Base-by-base conservation (phyloP, 108 stramenopile genomes). In the Conticribra weissflogii region DNA sequence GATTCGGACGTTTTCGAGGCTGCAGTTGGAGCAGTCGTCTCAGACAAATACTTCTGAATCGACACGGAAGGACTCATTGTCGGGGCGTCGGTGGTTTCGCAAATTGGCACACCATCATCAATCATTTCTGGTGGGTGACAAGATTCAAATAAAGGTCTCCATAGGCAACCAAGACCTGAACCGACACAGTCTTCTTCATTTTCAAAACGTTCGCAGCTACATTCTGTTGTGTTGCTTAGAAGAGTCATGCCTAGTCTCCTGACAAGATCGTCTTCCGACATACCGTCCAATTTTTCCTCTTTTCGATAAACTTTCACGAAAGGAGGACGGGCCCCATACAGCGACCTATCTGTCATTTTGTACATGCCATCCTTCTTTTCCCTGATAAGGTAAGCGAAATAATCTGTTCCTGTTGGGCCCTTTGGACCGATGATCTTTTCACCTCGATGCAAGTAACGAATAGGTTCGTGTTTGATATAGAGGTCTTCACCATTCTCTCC, bases 281-380 rank as follows among this genome's bases (percentile, higher is more conserved):
- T 71, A 18, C 81, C 81, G 66, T 85, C 84, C 4, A 82, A 53
- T 29, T 79, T 78, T 50, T 85, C 84, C 62, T 85, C 84, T 36
- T 74, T 82, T 1, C 69, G 64, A 66, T 82, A 85, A 23, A 82
- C 36, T 63, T 85, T 85, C 63, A 85, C 55, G 63, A 83, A 82
- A 2, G 79, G 73, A n/a, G 78, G 81, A 25, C 84, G 59, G 4
- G 84, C 84, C 3, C 84, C 84, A 50, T 85, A 82, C 0, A 85
- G 65, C 2, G 84, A 85, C 28, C 84, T 54, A 72, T 85, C 84
- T 22, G 81, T 82, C 61, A 85, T 69, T 54, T 85, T 85, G 68
- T 85, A 85, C 78, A 85, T 79, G 30, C 54, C 68, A 55, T 85
- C 84, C 51, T 85, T 85, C n/a, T 64, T 64, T 44, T 85, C 68